Conservation (phyloP, 331 rosid species). For the Quercus phellos region DNA sequence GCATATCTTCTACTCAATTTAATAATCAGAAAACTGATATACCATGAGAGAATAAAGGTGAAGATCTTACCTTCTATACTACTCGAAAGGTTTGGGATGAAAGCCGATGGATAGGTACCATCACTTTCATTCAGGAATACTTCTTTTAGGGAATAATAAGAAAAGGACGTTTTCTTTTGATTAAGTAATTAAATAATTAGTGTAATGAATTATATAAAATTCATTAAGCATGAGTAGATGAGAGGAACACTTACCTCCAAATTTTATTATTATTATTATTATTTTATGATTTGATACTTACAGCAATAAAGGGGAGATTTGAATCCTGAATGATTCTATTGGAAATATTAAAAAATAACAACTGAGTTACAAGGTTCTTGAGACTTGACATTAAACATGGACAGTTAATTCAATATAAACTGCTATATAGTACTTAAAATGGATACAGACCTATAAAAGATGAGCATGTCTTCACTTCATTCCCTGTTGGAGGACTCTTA, state of each 20-base stretch:
- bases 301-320: fast-evolving
- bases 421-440: too few relatives aligned
- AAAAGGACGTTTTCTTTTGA: too few relatives aligned
- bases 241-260: too few relatives aligned
- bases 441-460: background rate
- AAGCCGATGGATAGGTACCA: background rate
- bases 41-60: constrained; percentile 7
- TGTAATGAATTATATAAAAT: too few relatives aligned
- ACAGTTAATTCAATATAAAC: too few relatives aligned
- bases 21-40: background rate
- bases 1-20: background rate
- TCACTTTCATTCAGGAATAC: background rate
- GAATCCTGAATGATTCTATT: fast-evolving
- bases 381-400: too few relatives aligned
- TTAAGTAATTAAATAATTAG: too few relatives aligned
- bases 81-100: background rate
- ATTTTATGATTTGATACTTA: too few relatives aligned
- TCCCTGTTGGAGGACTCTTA: background rate
- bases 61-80: constrained; percentile 10
- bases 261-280: too few relatives aligned
- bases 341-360: fast-evolving
- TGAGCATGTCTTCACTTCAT: background rate
- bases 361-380: too few relatives aligned
- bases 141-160: too few relatives aligned
- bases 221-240: too few relatives aligned